Evolutionary conservation across 164 flowering plant genomes (phyloP).

Genomic region (Vitis cinerea): DNA sequence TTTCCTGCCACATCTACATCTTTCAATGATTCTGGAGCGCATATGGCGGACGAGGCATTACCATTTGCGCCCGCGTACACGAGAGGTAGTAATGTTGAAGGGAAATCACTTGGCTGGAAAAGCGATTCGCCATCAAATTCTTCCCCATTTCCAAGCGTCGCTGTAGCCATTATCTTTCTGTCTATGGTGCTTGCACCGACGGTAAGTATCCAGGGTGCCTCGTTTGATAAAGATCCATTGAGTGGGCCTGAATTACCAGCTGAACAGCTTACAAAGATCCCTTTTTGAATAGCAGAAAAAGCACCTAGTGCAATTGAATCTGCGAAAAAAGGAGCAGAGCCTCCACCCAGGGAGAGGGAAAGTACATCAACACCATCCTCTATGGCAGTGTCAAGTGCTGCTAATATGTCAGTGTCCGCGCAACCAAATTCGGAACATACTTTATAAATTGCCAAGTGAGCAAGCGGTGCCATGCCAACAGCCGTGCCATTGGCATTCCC

Average conservation of each 20-base stretch:
- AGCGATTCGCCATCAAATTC: slow-evolving; percentile 27
- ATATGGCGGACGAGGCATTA: slow-evolving; percentile 5
- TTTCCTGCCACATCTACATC: slow-evolving; percentile 14
- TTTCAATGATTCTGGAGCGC: slow-evolving; percentile 18
- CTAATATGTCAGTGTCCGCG: slow-evolving; percentile 18
- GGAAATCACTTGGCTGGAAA: slow-evolving; percentile 24
- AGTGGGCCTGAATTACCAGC: slow-evolving; percentile 31
- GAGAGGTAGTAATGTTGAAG: slow-evolving; percentile 16
- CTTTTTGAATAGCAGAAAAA: slow-evolving; percentile 28
- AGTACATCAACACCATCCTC: slow-evolving; percentile 35
- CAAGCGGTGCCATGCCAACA: slow-evolving; percentile 29
- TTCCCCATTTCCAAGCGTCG: slow-evolving; percentile 21
- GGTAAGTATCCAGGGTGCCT: slow-evolving; percentile 40
- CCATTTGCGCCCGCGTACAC: slow-evolving; percentile 27
- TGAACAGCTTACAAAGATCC: slow-evolving; percentile 26
- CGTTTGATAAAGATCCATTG: slow-evolving; percentile 14
- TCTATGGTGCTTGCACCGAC: slow-evolving; percentile 38
- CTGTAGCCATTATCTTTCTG: slow-evolving; percentile 22
- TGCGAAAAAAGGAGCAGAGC: slow-evolving; percentile 2
- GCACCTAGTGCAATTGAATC: slow-evolving; percentile 20
- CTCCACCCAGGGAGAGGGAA: slow-evolving; percentile 26
- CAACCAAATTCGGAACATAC: slow-evolving; percentile 14
- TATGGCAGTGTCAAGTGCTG: slow-evolving; percentile 30
- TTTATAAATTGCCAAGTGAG: slow-evolving; percentile 35
- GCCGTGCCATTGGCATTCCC: slow-evolving; percentile 30